phyloP scores from a whole-genome alignment of 2,329 filamentous ascomycete genomes.

The Diaporthe sp. region DNA sequence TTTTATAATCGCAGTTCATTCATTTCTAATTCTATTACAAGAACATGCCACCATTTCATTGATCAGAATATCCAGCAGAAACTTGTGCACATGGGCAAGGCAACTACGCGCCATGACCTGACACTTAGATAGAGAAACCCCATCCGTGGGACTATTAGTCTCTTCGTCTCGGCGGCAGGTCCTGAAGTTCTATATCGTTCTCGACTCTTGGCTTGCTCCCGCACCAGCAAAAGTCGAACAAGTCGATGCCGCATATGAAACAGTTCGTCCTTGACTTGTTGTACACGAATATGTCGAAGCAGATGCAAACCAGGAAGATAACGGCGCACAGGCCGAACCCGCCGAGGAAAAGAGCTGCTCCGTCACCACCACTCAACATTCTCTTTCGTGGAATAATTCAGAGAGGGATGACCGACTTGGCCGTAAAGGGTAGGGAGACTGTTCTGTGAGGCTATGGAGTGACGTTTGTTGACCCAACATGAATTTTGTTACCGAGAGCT shows the following conservation, averaged over 20 bases:
- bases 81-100: neutral
- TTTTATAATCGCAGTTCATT: too few species aligned
- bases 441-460: neutral
- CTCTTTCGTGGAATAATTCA: too few species aligned
- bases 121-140: neutral
- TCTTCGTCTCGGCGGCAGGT: neutral
- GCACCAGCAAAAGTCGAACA: constrained; percentile 26
- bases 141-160: neutral
- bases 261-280: constrained; percentile 24
- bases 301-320: neutral
- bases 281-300: constrained; percentile 18
- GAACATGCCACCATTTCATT: neutral
- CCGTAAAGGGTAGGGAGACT: neutral
- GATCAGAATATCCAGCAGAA: neutral
- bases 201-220: constrained; percentile 5
- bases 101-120: neutral
- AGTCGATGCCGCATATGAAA: constrained; percentile 32
- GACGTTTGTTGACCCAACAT: neutral
- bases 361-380: constrained; percentile 25
- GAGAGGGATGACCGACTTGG: too few species aligned
- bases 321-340: constrained; percentile 25
- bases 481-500: neutral
- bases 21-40: neutral
- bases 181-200: neutral
- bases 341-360: constrained; percentile 33